Base-by-base conservation (phyloP, 1,139 yeast species). In the Debaryomyces coudertii region DNA sequence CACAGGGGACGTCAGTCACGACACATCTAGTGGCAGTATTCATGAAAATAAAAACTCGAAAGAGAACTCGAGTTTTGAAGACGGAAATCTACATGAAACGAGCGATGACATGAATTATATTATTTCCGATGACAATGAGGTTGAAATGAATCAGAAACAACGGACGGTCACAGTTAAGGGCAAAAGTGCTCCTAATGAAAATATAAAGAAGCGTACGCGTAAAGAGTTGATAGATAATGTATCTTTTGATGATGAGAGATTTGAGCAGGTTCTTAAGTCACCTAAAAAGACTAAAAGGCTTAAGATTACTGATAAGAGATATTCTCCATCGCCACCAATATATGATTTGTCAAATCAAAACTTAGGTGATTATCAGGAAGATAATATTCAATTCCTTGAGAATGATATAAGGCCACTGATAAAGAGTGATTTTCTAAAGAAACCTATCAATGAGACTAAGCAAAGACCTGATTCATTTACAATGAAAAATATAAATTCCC, bases 321-420 rank as follows among this genome's bases (percentile, higher is more conserved):
- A 43, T 31, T 49, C 57, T 3, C 53, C 66, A 0, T 55, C 65
- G 1, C 56, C 57, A 2, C 50, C 60, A 4, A 51, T 57, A 18
- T 55, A 54, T 48, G 72, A 68, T 43, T 43, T 55, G 5, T 68
- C 74, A 0, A 57, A 65, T 36, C 71, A 69, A 28, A 65, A 69
- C 34, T 51, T 68, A 7, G 75, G 73, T 12, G 73, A 71, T 34
- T 72, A 71, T 46, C 71, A 63, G 7, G 77, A 69, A 43, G 57
- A 56, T 2, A 67, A 71, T 47, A 40, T 72, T 7, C 60, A 57
- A 3, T 56, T 50, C 37, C 53, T 66, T 43, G 73, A 69, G 40
- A 50, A 47, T 22, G 54, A 60, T 44, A 47, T 58, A 2, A 46
- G 45, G 18, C 49, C 49, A 3, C 11, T 25, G 8, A 4, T 39